These are phyloP conservation scores for Capronia coronata DNA, from an alignment of 2,329 filamentous ascomycete species.

Conservation along the genomic window DNA sequence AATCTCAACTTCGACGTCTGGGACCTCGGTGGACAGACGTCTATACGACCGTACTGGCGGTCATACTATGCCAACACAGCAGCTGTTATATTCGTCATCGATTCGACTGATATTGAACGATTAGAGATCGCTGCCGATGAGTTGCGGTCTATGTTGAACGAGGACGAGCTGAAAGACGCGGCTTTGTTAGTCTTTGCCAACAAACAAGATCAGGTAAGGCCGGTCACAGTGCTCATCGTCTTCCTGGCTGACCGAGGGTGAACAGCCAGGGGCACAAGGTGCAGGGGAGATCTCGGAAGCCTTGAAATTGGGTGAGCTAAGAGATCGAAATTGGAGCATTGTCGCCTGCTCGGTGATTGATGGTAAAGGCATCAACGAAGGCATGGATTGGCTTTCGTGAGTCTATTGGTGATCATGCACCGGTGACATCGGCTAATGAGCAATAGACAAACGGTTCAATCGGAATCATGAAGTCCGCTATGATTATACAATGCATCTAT, in stretches of 20 bases:
- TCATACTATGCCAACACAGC: constrained; percentile 99
- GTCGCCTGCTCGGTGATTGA: constrained; percentile 96
- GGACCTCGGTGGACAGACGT: constrained; percentile 98
- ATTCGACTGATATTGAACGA: constrained; percentile 94
- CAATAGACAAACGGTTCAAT: constrained; percentile 26
- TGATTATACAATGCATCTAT: background rate
- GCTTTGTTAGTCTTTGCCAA: constrained; percentile 93
- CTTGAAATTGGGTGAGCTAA: constrained; percentile 77
- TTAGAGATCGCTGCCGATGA: constrained; percentile 89
- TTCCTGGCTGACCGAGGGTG: constrained; percentile 5
- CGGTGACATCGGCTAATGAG: constrained; percentile 5
- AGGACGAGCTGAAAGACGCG: constrained; percentile 92
- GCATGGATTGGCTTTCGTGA: constrained; percentile 84
- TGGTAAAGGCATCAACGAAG: constrained; percentile 87
- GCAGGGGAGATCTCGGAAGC: constrained; percentile 96
- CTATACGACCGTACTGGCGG: constrained; percentile 95
- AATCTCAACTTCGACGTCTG: constrained; percentile 99
- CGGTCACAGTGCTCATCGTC: background rate
- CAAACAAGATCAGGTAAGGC: constrained; percentile 67
- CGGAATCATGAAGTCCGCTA: constrained; percentile 20
- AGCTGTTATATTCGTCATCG: constrained; percentile 96
- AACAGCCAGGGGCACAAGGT: constrained; percentile 89
- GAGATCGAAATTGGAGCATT: constrained; percentile 98
- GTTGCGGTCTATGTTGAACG: constrained; percentile 87
- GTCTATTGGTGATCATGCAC: constrained; percentile 9